Evolutionary conservation across 139 green algal genomes (phyloP).

Genomic region (Deuterostichococcus epilithicus): DNA sequence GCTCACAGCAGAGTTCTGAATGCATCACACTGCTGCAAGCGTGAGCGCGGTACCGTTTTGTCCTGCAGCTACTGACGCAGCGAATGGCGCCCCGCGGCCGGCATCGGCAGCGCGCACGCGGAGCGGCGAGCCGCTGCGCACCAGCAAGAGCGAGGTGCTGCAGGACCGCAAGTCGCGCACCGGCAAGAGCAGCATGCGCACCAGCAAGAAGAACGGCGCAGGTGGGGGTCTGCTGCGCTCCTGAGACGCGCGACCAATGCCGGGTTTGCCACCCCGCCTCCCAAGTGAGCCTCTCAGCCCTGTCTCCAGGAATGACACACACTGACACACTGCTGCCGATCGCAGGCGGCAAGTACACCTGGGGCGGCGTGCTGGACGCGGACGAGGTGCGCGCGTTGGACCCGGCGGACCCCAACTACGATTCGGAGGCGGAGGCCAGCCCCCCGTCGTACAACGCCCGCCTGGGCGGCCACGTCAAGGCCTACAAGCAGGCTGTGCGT

Average conservation of each 20-base stretch:
- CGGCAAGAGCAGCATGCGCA: slow-evolving; percentile 17
- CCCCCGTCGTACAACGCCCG: background rate
- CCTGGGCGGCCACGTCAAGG: slow-evolving; percentile 39
- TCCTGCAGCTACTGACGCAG: background rate
- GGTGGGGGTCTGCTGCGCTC: background rate
- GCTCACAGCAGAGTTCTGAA: background rate
- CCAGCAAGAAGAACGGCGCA: background rate
- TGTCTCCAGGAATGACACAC: background rate
- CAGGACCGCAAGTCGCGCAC: slow-evolving; percentile 39
- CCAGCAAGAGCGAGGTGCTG: slow-evolving; percentile 24
- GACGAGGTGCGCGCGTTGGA: slow-evolving; percentile 34
- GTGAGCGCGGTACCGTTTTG: background rate
- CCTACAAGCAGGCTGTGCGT: slow-evolving; percentile 68
- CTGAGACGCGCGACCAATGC: background rate
- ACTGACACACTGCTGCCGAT: background rate
- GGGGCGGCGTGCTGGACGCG: slow-evolving; percentile 53
- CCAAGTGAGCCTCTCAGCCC: background rate
- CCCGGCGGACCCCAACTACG: slow-evolving; percentile 83
- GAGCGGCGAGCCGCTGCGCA: background rate
- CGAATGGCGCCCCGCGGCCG: background rate
- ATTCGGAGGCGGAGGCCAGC: slow-evolving; percentile 62
- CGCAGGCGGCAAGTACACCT: slow-evolving; percentile 81
- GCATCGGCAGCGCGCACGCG: background rate
- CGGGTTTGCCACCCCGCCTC: background rate
- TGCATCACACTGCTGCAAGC: background rate